A percentile compares a stretch with the other conserved stretches of the same genome.
Conservation (phyloP, 2,329 filamentous ascomycete genomes). For the Fusarium heterosporum region DNA sequence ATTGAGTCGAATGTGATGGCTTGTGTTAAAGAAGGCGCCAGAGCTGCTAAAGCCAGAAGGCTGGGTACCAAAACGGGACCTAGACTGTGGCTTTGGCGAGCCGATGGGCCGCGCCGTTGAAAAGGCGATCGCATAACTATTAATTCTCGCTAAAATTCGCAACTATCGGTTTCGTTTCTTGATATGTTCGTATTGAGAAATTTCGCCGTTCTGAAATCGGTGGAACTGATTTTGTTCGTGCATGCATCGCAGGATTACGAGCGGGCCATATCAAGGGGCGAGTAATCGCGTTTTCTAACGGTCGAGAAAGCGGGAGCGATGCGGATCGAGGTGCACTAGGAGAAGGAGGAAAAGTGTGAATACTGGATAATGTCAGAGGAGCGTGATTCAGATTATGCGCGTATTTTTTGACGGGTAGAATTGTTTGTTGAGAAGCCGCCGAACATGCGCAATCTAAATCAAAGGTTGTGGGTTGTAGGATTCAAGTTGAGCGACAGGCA, state of each 20-base stretch:
- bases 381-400: slow-evolving; percentile 10
- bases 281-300: slow-evolving; percentile 34
- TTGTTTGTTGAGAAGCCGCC: slow-evolving; percentile 20
- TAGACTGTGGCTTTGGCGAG: slow-evolving; percentile 52
- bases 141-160: slow-evolving; percentile 37
- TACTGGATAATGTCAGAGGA: slow-evolving; percentile 1
- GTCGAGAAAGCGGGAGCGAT: slow-evolving; percentile 12
- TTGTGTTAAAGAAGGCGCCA: slow-evolving; percentile 57
- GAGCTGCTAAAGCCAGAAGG: slow-evolving; percentile 56
- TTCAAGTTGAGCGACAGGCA: slow-evolving; percentile 37
- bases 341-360: slow-evolving; percentile 7
- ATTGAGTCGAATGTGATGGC: slow-evolving; percentile 71
- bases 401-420: slow-evolving; percentile 9
- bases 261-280: slow-evolving; percentile 47
- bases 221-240: slow-evolving; percentile 30
- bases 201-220: slow-evolving; percentile 27
- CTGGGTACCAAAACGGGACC: slow-evolving; percentile 42
- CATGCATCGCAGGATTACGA: slow-evolving; percentile 48
- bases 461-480: slow-evolving; percentile 35
- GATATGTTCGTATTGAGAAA: slow-evolving; percentile 17
- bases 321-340: slow-evolving; percentile 2
- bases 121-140: slow-evolving; percentile 63
- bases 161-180: slow-evolving; percentile 15
- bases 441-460: slow-evolving; percentile 21
- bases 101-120: slow-evolving; percentile 55